Evolutionary conservation across 371 early-diverging fungal species (phyloP).

Genomic region (Mortierella sp.): DNA sequence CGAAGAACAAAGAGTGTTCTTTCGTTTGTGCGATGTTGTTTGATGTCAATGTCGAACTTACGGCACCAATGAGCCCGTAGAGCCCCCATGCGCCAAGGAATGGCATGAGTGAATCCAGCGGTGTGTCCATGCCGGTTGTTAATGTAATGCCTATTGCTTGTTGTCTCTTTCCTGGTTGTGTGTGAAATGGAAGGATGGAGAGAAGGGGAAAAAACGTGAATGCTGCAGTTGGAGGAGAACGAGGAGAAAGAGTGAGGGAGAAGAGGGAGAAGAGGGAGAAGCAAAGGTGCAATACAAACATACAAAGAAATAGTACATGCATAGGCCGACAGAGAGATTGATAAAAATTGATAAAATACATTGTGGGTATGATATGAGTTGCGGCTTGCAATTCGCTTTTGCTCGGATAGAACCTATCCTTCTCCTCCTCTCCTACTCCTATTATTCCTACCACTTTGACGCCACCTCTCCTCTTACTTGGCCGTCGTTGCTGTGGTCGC

Average conservation of each 20-base stretch:
- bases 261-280: neutral
- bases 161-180: neutral
- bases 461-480: conserved; percentile 11
- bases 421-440: neutral
- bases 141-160: neutral
- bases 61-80: conserved; percentile 31
- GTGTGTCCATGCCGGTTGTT: neutral
- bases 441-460: neutral
- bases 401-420: neutral
- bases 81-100: conserved; percentile 33
- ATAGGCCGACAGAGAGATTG: neutral
- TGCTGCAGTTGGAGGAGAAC: neutral
- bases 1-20: neutral
- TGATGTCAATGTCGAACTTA: conserved; percentile 6
- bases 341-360: conserved; percentile 12
- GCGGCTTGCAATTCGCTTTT: neutral
- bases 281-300: neutral
- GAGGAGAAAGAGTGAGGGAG: too few relatives aligned
- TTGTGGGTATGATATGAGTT: conserved; percentile 3
- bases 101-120: conserved; percentile 22
- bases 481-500: conserved; percentile 29
- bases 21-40: neutral
- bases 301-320: neutral
- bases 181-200: neutral
- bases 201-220: neutral